A percentile compares a stretch with the other conserved stretches of the same genome.
phyloP scores from a whole-genome alignment of 805 yeast genomes.

The Clavispora fructus region DNA sequence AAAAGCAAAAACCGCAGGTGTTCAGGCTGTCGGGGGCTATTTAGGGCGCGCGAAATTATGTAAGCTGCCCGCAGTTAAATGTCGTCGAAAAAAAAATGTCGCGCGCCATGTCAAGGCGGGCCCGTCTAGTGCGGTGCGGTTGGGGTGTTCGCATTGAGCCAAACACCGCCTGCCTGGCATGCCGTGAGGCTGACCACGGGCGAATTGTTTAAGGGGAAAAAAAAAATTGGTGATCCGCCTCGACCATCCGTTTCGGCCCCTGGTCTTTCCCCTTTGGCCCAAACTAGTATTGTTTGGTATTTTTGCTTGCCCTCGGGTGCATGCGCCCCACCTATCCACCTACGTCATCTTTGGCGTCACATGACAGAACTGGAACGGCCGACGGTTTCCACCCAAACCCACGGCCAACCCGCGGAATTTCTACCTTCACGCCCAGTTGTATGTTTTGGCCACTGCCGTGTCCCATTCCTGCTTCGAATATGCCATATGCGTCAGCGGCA shows the following conservation, averaged over 20 bases:
- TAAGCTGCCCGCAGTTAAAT: constrained; percentile 1
- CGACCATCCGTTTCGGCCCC: too few relatives aligned
- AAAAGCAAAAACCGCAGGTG: background rate
- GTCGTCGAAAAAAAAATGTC: background rate
- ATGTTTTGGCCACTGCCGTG: too few relatives aligned
- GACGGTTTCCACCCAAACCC: too few relatives aligned
- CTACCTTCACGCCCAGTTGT: too few relatives aligned
- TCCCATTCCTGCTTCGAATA: too few relatives aligned
- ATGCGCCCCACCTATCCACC: background rate
- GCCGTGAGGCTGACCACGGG: background rate
- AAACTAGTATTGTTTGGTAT: background rate
- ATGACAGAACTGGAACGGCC: background rate
- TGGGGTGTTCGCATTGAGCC: background rate
- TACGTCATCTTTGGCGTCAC: background rate
- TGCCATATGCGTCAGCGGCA: too few relatives aligned
- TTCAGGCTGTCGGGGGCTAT: constrained; percentile 1
- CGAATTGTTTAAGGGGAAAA: too few relatives aligned
- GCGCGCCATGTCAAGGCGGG: background rate
- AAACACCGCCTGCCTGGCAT: background rate
- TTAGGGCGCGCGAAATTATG: constrained; percentile 1
- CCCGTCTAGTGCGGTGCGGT: background rate
- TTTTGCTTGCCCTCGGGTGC: background rate
- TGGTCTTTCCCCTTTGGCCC: too few relatives aligned
- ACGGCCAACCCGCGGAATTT: too few relatives aligned
- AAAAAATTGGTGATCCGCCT: too few relatives aligned